Base-by-base conservation (phyloP, 208 protist genomes). In the Wallacemonas collosoma region DNA sequence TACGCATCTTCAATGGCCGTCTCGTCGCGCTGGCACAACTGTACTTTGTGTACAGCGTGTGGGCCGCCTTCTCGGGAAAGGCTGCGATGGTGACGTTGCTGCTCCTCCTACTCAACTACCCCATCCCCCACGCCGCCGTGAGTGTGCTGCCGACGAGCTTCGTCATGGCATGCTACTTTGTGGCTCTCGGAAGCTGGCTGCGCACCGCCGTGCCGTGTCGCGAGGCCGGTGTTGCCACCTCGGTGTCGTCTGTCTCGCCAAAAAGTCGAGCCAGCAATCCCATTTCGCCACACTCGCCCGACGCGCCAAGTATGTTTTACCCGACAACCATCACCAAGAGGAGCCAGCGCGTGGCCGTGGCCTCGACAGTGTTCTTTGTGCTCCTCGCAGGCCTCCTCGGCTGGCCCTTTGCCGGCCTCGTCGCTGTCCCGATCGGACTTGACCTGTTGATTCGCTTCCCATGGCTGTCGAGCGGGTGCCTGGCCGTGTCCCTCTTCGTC, bases 331-430 rank as follows among this genome's bases (percentile, higher is more conserved):
- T 7, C 9, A 12, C 41, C 0, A n/a, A 0, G 11, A 1, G 75
- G 8, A 1, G 14, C 11, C 40, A 70, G 60, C 5, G 14, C 11
- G 61, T 75, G 67, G 65, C 17, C 62, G 80, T 82, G 38, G 73
- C 71, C 4, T 26, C 82, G 9, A 71, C 84, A 53, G 68, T 91
- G 14, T 81, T 84, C 44, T 75, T 89, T 40, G 80, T 80, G 12
- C 72, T 92, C 17, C 68, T 86, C 8, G 82, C 71, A 2, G 66
- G 76, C 17, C 50, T 98, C 5, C 44, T 96, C 2, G 95, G 87
- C 8, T 99, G 97, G 96, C 96, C 97, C 35, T 99, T 99, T 56
- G 85, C 87, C 7, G 87, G 71, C 6, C 77, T 98, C 47, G 43
- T 96, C 11, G 86, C 76, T 8, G 67, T 90, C 2, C 94, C 93